These are phyloP conservation scores for Diaporthe nobilis DNA, from an alignment of 2,329 filamentous ascomycete genomes.

Conservation along the genomic window DNA sequence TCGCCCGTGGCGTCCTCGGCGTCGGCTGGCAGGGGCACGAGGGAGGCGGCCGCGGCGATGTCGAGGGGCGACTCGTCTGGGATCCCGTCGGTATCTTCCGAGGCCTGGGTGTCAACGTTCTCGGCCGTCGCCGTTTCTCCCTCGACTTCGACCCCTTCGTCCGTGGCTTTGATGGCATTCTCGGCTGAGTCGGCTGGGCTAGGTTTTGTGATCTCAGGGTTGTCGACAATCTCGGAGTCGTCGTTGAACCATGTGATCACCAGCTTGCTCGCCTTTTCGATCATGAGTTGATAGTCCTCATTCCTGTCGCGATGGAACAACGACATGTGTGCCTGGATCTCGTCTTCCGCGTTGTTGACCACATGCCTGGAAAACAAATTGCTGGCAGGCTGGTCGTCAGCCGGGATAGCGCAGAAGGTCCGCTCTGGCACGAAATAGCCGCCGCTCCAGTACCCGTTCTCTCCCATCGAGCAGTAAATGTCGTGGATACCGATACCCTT, in stretches of 20 bases:
- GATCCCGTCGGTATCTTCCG: constrained; percentile 50
- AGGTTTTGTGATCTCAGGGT: constrained; percentile 50
- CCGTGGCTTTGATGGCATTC: constrained; percentile 47
- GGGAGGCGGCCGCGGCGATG: constrained; percentile 65
- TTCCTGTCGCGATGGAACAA: constrained; percentile 76
- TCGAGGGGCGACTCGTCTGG: constrained; percentile 65
- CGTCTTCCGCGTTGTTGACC: constrained; percentile 77
- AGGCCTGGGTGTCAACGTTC: constrained; percentile 47
- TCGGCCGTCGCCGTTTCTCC: constrained; percentile 39
- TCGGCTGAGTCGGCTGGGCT: constrained; percentile 45
- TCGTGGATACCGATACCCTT: constrained; percentile 79
- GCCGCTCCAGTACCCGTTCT: constrained; percentile 75
- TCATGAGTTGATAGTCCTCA: constrained; percentile 74
- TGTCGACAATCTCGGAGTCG: constrained; percentile 61
- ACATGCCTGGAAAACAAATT: constrained; percentile 66
- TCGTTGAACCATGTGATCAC: constrained; percentile 70
- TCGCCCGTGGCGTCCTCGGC: constrained; percentile 51
- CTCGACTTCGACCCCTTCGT: constrained; percentile 42
- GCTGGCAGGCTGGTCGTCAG: constrained; percentile 61
- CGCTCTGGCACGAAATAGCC: constrained; percentile 75
- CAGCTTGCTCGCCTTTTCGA: constrained; percentile 69
- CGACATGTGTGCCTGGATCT: constrained; percentile 79
- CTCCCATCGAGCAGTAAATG: constrained; percentile 82
- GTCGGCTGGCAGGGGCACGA: constrained; percentile 63
- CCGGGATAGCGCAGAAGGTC: constrained; percentile 81